A percentile compares a stretch with the other conserved stretches of the same genome.
phyloP scores from a whole-genome alignment of 768 basidiomycete genomes.

The Hysterangium stoloniferum region DNA sequence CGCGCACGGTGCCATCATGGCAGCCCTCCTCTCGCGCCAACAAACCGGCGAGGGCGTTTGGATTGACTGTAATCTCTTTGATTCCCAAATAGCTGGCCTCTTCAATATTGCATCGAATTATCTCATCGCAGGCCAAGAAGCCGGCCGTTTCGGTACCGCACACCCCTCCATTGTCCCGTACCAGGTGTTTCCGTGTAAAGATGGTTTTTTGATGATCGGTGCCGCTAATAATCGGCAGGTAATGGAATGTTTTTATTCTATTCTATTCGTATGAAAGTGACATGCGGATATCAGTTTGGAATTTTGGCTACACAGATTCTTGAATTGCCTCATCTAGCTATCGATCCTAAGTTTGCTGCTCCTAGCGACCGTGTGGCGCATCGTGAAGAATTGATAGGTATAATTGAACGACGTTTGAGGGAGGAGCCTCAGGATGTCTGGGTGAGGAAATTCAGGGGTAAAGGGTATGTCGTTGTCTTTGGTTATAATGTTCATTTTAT shows the following conservation, averaged over 20 bases:
- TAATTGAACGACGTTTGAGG: constrained; percentile 57
- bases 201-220: constrained; percentile 90
- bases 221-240: constrained; percentile 88
- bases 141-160: constrained; percentile 79
- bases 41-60: constrained; percentile 83
- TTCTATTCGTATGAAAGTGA: constrained; percentile 1
- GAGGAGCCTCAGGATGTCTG: constrained; percentile 59
- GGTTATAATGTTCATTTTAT: not conserved
- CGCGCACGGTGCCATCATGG: constrained; percentile 89
- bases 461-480: constrained; percentile 49
- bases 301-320: constrained; percentile 60
- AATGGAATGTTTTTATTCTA: constrained; percentile 1
- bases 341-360: constrained; percentile 57
- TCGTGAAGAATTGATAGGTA: constrained; percentile 56
- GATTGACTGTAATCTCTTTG: constrained; percentile 92
- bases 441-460: constrained; percentile 66
- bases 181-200: constrained; percentile 80
- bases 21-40: constrained; percentile 72
- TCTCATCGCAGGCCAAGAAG: constrained; percentile 79
- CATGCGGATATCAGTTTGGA: constrained; percentile 47
- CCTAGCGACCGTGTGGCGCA: constrained; percentile 74
- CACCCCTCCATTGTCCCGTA: constrained; percentile 94
- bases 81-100: constrained; percentile 87
- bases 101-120: constrained; percentile 93
- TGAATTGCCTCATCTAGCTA: constrained; percentile 46